phyloP scores from a whole-genome alignment of 257 asterid genomes.

The Osmanthus fragrans region DNA sequence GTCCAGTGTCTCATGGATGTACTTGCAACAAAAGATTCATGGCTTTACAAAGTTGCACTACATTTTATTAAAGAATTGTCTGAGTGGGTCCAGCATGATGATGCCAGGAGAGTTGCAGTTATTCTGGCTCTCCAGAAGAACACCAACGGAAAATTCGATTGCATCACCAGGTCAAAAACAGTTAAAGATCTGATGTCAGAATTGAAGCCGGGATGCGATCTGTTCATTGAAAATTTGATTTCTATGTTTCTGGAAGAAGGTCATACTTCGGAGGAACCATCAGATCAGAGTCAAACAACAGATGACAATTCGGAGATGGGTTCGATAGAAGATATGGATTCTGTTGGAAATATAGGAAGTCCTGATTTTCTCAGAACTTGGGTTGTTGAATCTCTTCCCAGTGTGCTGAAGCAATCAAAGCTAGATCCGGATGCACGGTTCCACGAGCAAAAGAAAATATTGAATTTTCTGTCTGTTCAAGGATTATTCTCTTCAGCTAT shows the following conservation, averaged over 20 bases:
- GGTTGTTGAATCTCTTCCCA: constrained; percentile 84
- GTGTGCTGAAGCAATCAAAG: constrained; percentile 64
- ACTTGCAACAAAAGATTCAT: constrained; percentile 77
- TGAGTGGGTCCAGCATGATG: constrained; percentile 76
- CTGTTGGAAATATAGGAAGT: constrained; percentile 48
- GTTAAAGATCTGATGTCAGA: constrained; percentile 78
- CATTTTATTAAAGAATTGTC: constrained; percentile 73
- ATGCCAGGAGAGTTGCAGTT: constrained; percentile 75
- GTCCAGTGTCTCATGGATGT: constrained; percentile 87
- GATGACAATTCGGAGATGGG: constrained; percentile 97
- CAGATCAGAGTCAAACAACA: constrained; percentile 98
- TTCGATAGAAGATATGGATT: constrained; percentile 73
- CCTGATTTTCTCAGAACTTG: constrained; percentile 76
- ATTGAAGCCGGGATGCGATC: constrained; percentile 76
- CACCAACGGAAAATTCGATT: constrained; percentile 84
- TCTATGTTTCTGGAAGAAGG: constrained; percentile 84
- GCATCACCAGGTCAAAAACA: constrained; percentile 72
- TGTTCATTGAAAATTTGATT: constrained; percentile 66
- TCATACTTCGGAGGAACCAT: constrained; percentile 85
- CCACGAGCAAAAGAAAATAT: constrained; percentile 74
- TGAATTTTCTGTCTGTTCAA: constrained; percentile 92
- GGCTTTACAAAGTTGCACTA: constrained; percentile 87
- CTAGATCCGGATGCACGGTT: constrained; percentile 69
- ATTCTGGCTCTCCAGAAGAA: constrained; percentile 86
- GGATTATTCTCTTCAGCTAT: constrained; percentile 90